A percentile compares a stretch with the other conserved stretches of the same genome.
These are phyloP conservation scores for Microbotryum intermedium DNA, from an alignment of 1,284 basidiomycete species.

Conservation along the genomic window DNA sequence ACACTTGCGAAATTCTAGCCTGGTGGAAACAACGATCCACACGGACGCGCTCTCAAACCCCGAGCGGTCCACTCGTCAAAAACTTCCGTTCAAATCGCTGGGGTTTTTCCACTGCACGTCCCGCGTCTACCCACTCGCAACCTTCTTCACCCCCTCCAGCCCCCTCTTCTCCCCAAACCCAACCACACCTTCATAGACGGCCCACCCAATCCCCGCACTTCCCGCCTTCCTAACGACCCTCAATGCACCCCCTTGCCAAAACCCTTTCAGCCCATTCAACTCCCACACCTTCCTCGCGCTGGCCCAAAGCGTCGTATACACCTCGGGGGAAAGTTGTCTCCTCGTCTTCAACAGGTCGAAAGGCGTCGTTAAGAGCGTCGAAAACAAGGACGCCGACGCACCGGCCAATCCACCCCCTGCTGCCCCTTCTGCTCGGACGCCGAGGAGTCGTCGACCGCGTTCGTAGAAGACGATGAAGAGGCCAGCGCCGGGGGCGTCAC, in stretches of 20 bases:
- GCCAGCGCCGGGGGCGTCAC: slow-evolving; percentile 94
- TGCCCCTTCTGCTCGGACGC: slow-evolving; percentile 15
- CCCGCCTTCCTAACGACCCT: slow-evolving; percentile 77
- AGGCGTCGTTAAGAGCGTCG: slow-evolving; percentile 34
- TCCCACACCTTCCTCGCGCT: slow-evolving; percentile 21
- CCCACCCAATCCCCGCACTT: slow-evolving; percentile 88
- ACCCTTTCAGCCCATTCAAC: slow-evolving; percentile 46
- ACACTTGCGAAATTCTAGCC: no score
- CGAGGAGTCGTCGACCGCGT: slow-evolving; percentile 25
- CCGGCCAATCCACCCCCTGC: slow-evolving; percentile 24
- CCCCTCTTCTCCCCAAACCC: slow-evolving; percentile 19
- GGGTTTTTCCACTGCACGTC: no score
- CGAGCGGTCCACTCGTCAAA: no score
- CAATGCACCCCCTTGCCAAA: slow-evolving; percentile 76
- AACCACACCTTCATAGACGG: slow-evolving; percentile 69
- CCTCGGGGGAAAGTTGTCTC: slow-evolving; percentile 25
- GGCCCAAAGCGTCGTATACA: slow-evolving; percentile 18
- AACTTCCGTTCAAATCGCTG: no score
- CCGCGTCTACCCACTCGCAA: no score
- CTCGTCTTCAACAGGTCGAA: slow-evolving; percentile 37
- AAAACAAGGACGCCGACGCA: slow-evolving; percentile 30
- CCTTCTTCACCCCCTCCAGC: background rate
- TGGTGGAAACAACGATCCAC: no score
- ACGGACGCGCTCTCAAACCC: no score
- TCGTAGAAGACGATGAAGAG: slow-evolving; percentile 90